Evolutionary conservation across 2,329 filamentous ascomycete species (phyloP).

Genomic region (Lecanoromycetidae sp.): DNA sequence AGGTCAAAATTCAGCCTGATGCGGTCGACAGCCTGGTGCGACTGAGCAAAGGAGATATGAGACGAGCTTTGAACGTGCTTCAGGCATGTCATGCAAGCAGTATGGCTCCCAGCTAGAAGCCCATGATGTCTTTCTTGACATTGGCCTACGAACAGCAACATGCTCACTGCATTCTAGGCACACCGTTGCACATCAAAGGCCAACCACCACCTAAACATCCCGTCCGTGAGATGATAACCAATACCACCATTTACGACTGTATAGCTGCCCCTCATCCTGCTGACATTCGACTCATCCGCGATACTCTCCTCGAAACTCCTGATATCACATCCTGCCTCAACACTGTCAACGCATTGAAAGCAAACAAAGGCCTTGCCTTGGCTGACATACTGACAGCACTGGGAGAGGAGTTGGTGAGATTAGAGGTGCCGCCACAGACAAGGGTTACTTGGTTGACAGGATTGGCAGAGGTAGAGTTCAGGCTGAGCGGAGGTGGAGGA

Average conservation of each 20-base stretch:
- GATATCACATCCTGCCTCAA: slow-evolving; percentile 83
- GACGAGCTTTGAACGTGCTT: slow-evolving; percentile 82
- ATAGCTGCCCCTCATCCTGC: slow-evolving; percentile 88
- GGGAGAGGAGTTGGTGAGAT: slow-evolving; percentile 65
- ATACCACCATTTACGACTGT: slow-evolving; percentile 90
- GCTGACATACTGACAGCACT: slow-evolving; percentile 87
- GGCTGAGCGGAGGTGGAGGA: slow-evolving; percentile 73
- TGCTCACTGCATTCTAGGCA: slow-evolving; percentile 17
- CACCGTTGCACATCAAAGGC: slow-evolving; percentile 33
- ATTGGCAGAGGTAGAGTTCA: slow-evolving; percentile 82
- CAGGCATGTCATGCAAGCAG: slow-evolving; percentile 95
- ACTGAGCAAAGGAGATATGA: slow-evolving; percentile 92
- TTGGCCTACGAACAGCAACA: background rate
- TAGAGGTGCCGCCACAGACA: slow-evolving; percentile 76
- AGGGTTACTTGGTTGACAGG: slow-evolving; percentile 87
- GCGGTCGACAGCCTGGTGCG: slow-evolving; percentile 74
- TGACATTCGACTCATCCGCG: slow-evolving; percentile 72
- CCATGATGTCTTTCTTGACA: background rate
- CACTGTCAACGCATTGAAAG: slow-evolving; percentile 80
- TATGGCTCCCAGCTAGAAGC: slow-evolving; percentile 38
- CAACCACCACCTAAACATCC: slow-evolving; percentile 38
- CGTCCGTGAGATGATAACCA: slow-evolving; percentile 75
- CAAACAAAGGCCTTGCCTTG: slow-evolving; percentile 70
- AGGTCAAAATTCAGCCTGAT: slow-evolving; percentile 67
- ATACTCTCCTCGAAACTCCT: slow-evolving; percentile 68